Percentiles rank a stretch among this genome's conserved stretches.
Evolutionary conservation across 2,329 filamentous ascomycete species (phyloP).

Genomic region (Bipolaris cookei): DNA sequence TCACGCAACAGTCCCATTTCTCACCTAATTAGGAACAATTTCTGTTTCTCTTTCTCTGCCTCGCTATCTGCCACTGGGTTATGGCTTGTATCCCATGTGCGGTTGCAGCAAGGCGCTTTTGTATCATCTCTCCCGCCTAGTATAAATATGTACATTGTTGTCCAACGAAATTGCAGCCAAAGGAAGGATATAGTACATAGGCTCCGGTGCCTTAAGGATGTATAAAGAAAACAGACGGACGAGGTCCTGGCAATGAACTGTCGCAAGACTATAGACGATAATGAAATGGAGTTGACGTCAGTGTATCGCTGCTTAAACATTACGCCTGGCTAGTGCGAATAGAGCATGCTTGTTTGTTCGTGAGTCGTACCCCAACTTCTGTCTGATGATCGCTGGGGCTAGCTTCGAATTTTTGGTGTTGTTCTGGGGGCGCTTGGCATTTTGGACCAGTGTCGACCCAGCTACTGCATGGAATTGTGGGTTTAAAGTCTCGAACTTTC

Average conservation of each 20-base stretch:
- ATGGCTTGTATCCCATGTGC: slow-evolving; percentile 6
- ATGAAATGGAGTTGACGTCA: slow-evolving; percentile 19
- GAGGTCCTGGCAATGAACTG: not conserved
- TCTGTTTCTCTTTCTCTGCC: not conserved
- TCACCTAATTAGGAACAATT: slow-evolving; percentile 8
- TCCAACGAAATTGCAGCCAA: slow-evolving; percentile 22
- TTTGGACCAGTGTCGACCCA: not conserved
- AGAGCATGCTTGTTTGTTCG: slow-evolving; percentile 25
- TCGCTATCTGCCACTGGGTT: slow-evolving; percentile 15
- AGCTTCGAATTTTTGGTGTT: slow-evolving; percentile 12
- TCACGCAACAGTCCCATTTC: slow-evolving; percentile 20
- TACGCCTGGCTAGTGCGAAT: slow-evolving; percentile 21
- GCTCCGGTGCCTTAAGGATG: slow-evolving; percentile 25
- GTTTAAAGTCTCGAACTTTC: not conserved
- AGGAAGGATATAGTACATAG: slow-evolving; percentile 31
- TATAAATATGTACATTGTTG: slow-evolving; percentile 37
- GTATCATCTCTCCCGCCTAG: slow-evolving; percentile 3
- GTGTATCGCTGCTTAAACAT: slow-evolving; percentile 32
- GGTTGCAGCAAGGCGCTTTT: slow-evolving; percentile 5
- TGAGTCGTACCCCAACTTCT: slow-evolving; percentile 36
- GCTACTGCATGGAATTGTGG: not conserved
- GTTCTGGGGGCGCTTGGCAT: slow-evolving; percentile 3
- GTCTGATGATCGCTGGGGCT: slow-evolving; percentile 25
- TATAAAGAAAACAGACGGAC: slow-evolving; percentile 15
- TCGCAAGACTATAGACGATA: not conserved